Percentiles rank a stretch among this genome's conserved stretches.
These are phyloP conservation scores for Coelastrella sp. DNA, from an alignment of 139 green algal species.

Conservation along the genomic window DNA sequence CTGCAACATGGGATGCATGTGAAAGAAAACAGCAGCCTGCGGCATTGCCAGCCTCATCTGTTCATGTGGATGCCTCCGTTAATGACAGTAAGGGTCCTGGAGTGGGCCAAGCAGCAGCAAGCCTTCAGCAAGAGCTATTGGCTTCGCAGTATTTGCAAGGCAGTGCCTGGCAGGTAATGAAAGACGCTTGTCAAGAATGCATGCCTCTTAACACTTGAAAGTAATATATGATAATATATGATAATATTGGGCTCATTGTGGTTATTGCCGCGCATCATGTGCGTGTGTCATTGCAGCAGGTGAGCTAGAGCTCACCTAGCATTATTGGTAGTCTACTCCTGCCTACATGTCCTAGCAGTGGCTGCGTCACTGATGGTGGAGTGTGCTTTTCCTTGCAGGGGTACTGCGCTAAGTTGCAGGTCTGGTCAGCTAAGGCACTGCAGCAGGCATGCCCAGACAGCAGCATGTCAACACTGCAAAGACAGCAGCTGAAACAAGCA, in stretches of 20 bases:
- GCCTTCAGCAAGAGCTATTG: neutral
- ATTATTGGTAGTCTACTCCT: no score
- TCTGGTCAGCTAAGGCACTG: neutral
- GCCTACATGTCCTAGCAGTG: no score
- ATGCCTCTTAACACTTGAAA: no score
- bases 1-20: neutral
- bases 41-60: neutral
- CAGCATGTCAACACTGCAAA: slow-evolving; percentile 7
- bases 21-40: neutral
- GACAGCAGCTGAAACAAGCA: slow-evolving; percentile 21
- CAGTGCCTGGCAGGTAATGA: neutral
- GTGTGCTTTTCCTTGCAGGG: neutral
- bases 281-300: no score
- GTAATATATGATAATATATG: no score
- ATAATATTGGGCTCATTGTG: no score
- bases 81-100: no score
- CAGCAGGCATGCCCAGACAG: slow-evolving; percentile 17
- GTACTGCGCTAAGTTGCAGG: slow-evolving; percentile 4
- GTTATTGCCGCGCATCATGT: no score
- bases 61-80: neutral
- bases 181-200: neutral
- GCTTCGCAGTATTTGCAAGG: neutral
- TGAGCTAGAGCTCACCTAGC: no score
- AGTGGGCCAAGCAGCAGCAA: neutral
- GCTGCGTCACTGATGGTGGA: no score